A percentile compares a stretch with the other conserved stretches of the same genome.
Evolutionary conservation across 441 rosid species (phyloP).

Genomic region (Corymbia calophylla): DNA sequence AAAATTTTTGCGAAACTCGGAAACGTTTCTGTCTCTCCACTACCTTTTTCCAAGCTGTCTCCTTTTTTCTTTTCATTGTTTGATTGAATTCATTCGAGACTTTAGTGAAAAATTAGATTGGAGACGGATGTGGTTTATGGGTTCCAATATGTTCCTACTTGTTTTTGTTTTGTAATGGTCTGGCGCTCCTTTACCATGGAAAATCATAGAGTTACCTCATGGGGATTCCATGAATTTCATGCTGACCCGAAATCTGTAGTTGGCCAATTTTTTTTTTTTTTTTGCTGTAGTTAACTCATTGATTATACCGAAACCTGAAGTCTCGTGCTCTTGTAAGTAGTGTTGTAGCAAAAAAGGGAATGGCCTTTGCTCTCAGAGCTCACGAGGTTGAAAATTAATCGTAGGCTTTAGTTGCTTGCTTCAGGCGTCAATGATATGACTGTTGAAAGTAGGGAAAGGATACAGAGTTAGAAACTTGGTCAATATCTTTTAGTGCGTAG

Average conservation of each 20-base stretch:
- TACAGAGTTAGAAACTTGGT: neutral
- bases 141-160: neutral
- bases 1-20: neutral
- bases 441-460: neutral
- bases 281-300: neutral
- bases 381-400: neutral
- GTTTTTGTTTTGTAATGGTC: neutral
- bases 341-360: neutral
- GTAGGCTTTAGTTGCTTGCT: neutral
- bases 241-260: neutral
- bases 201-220: neutral
- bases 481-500: neutral
- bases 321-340: neutral
- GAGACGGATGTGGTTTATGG: neutral
- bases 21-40: neutral
- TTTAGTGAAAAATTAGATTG: neutral
- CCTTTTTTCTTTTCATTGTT: neutral
- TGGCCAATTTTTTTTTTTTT: neutral
- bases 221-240: neutral
- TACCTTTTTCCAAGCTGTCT: neutral
- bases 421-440: neutral
- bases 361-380: neutral
- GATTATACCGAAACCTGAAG: neutral
- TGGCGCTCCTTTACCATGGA: neutral
- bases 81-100: neutral